Base-by-base conservation (phyloP, 2,329 filamentous ascomycete species). In the Orbilia brochopaga region DNA sequence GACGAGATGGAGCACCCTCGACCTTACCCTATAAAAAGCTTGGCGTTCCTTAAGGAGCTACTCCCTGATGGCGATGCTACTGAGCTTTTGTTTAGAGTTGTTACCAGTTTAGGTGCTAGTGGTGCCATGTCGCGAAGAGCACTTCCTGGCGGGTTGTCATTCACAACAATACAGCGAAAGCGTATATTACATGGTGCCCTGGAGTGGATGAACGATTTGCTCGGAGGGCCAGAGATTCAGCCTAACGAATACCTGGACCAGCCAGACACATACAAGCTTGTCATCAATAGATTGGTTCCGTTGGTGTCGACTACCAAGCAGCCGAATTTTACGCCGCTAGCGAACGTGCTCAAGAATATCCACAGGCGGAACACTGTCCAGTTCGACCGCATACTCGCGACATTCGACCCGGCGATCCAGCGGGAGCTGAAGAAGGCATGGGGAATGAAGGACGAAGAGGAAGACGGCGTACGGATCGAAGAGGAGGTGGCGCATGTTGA, bases 401-500 rank as follows among this genome's bases (percentile, higher is more conserved):
- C 76, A 6, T 77, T 76, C 52, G 76, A 77, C 44, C 67, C 73
- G 0, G 56, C 67, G 17, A 77, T 74, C 7, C 62, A 75, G 19
- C 72, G 60, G 52, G 76, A 77, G 19, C 32, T 76, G 19, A 75
- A 74, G 30, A 76, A 69, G 60, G 74, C 74, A n/a, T 76, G 75
- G 75, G 75, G 75, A 19, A 70, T 75, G 55, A 75, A 63, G 48
- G 56, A 73, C 19, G 73, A 74, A 10, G 74, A 74, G 24, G 76
- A 76, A 35, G 74, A 75, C 24, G 44, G 50, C 4, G 72, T 75
- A 21, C 44, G 69, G 24, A 63, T 73, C 42, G 76, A 77, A 58
- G 76, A 77, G 50, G 76, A 75, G 30, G 76, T 77, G 46, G 76
- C 76, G 19, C 81, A 74, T 35, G 76, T 77, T 17, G 75, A 75